Base-by-base conservation (phyloP, 2,329 filamentous ascomycete species). In the Penicillium freii region DNA sequence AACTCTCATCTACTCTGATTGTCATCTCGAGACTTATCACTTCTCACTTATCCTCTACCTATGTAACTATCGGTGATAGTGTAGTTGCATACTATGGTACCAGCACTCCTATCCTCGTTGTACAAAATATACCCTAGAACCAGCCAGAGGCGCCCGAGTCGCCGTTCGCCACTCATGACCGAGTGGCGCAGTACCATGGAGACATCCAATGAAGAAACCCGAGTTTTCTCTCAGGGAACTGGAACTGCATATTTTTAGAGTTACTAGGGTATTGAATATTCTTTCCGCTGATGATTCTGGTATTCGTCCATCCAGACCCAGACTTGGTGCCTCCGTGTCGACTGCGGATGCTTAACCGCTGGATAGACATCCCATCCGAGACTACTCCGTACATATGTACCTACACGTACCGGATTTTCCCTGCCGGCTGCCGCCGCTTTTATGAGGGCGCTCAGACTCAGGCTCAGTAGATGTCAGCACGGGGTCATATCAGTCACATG, bases 151-250 rank as follows among this genome's bases (percentile, higher is more conserved):
- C 25, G 45, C 31, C 10, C 38, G 19, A 51, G 40, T 51, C 23
- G 15, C 38, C 19, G 15, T 44, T 58, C 40, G 56, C 56, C 56
- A 58, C 51, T 33, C 23, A 48, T 45, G 33, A 40, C 34, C 38
- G 11, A 54, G 56, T 58, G 56, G 56, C 56, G 56, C 39, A 58
- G 45, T 39, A 29, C 19, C 33, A n/a, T 15, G 21, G 10, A 8
- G 13, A 39, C 13, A 9, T 19, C n/a, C 29, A 38, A 44, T 38
- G 23, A 54, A 53, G 39, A 39, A 17, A 38, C 15, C 11, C 6
- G 44, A 40, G 33, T 33, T 27, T 49, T 40, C 36, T 25, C 19
- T 33, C n/a, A 33, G 36, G 11, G 4, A 25, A 15, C 1, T 27
- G 11, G 4, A 25, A 15, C 2, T 19, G 8, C 29, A 38, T 52